These are phyloP conservation scores for Nectriaceae sp. DNA, from an alignment of 2,329 filamentous ascomycete genomes.

Conservation along the genomic window DNA sequence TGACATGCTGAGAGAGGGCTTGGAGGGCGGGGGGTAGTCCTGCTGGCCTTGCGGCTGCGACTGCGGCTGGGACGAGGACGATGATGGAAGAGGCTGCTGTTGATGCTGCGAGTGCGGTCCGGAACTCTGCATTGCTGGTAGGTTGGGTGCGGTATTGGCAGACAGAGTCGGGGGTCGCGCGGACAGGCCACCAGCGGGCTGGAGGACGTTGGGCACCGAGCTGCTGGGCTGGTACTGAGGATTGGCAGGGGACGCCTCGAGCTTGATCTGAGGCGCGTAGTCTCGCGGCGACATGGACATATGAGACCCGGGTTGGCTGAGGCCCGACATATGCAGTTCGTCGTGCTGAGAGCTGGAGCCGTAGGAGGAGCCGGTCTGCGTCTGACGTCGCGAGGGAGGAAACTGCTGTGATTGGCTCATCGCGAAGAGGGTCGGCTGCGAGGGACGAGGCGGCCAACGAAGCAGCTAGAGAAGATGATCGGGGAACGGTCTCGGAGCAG, in stretches of 20 bases:
- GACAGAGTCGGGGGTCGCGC: slow-evolving; percentile 32
- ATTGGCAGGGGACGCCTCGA: slow-evolving; percentile 46
- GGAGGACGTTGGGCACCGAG: slow-evolving; percentile 59
- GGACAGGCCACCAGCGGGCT: slow-evolving; percentile 51
- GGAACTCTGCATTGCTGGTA: slow-evolving; percentile 48
- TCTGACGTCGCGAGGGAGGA: slow-evolving; percentile 32
- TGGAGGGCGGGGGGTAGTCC: slow-evolving; percentile 49
- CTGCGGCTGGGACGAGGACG: slow-evolving; percentile 35
- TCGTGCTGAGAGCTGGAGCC: slow-evolving; percentile 39
- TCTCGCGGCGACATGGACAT: slow-evolving; percentile 48
- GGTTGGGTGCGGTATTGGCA: slow-evolving; percentile 37
- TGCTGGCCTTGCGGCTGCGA: slow-evolving; percentile 52
- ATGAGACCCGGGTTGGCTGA: slow-evolving; percentile 35
- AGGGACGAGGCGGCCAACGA: neutral
- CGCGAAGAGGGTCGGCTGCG: slow-evolving; percentile 14
- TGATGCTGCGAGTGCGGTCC: slow-evolving; percentile 26
- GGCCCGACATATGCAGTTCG: slow-evolving; percentile 57
- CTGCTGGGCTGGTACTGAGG: slow-evolving; percentile 43
- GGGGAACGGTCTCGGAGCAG: slow-evolving; percentile 16
- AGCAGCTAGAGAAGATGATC: slow-evolving; percentile 6
- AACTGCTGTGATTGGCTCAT: slow-evolving; percentile 46
- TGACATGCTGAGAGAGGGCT: slow-evolving; percentile 64
- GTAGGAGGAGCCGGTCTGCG: slow-evolving; percentile 11
- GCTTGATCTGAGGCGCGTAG: slow-evolving; percentile 54
- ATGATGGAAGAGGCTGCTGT: slow-evolving; percentile 39